These are phyloP conservation scores for Aurifilum marmelostoma DNA, from an alignment of 2,329 filamentous ascomycete genomes.

Conservation along the genomic window DNA sequence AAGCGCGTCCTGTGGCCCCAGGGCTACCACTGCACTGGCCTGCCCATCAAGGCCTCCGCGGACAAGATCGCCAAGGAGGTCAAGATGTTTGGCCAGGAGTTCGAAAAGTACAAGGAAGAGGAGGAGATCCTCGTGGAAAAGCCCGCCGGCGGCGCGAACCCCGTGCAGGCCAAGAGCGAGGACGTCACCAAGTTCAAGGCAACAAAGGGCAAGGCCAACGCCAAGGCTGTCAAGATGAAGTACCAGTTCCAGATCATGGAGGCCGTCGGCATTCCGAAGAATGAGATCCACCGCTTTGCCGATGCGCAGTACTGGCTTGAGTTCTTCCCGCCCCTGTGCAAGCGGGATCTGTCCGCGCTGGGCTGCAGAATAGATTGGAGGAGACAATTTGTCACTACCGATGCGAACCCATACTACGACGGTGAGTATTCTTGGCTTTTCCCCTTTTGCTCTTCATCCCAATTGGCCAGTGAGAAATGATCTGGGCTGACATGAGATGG, in stretches of 20 bases:
- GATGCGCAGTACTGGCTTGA: slow-evolving; percentile 91
- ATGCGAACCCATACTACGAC: slow-evolving; percentile 96
- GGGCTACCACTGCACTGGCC: slow-evolving; percentile 94
- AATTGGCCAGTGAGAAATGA: not conserved
- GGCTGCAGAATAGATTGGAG: slow-evolving; percentile 93
- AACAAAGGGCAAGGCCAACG: slow-evolving; percentile 89
- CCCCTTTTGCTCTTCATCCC: not conserved
- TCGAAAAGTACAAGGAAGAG: slow-evolving; percentile 74
- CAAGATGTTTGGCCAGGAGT: slow-evolving; percentile 83
- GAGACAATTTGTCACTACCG: slow-evolving; percentile 89
- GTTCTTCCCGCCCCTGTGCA: slow-evolving; percentile 84
- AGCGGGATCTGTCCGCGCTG: slow-evolving; percentile 78
- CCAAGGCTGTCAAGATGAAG: slow-evolving; percentile 90
- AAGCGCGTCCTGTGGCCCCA: slow-evolving; percentile 86
- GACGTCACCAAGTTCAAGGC: slow-evolving; percentile 90
- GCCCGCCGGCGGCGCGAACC: slow-evolving; percentile 63
- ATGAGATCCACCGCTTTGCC: slow-evolving; percentile 92
- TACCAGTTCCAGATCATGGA: slow-evolving; percentile 94
- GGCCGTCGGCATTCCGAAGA: slow-evolving; percentile 80
- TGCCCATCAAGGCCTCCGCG: slow-evolving; percentile 97
- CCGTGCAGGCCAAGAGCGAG: slow-evolving; percentile 62
- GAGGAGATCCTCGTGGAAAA: slow-evolving; percentile 54
- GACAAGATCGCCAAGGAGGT: slow-evolving; percentile 94
- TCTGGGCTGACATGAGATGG: not conserved
- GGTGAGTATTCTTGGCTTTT: slow-evolving; percentile 36